Evolutionary conservation across 1,284 basidiomycete species (phyloP).

Genomic region (Phellopilus nigrolimitatus): DNA sequence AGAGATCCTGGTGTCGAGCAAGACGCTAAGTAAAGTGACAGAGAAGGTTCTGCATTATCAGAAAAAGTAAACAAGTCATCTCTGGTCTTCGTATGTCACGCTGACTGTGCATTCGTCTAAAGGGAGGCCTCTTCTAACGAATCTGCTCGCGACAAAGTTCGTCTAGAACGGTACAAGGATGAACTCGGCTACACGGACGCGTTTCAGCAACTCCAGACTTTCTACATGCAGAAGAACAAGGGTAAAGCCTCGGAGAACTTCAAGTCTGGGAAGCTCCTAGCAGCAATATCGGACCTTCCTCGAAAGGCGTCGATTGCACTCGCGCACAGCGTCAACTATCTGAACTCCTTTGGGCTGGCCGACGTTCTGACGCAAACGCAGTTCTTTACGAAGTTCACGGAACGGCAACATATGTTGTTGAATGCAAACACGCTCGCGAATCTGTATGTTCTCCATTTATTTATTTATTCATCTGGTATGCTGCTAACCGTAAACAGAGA

Average conservation of each 20-base stretch:
- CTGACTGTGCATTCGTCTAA: neutral
- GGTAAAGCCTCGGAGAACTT: constrained; percentile 42
- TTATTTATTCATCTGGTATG: constrained; percentile 1
- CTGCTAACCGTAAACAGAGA: constrained; percentile 43
- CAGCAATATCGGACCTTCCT: constrained; percentile 68
- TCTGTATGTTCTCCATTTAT: constrained; percentile 39
- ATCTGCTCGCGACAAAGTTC: constrained; percentile 41
- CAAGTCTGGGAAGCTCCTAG: constrained; percentile 53
- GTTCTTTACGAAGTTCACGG: constrained; percentile 78
- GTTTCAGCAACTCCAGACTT: constrained; percentile 65
- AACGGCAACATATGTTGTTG: constrained; percentile 82
- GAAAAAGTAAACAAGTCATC: constrained; percentile 40
- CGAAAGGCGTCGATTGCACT: constrained; percentile 71
- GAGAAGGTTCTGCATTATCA: constrained; percentile 76
- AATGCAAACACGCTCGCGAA: constrained; percentile 87
- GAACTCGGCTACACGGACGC: constrained; percentile 65
- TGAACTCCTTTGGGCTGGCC: constrained; percentile 72
- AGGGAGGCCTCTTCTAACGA: constrained; percentile 28
- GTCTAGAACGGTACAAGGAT: constrained; percentile 62
- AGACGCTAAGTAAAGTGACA: constrained; percentile 66
- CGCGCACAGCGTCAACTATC: constrained; percentile 73
- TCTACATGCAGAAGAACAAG: constrained; percentile 58
- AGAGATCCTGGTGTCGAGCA: constrained; percentile 70
- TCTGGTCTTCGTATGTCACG: neutral
- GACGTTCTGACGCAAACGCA: constrained; percentile 70